Evolutionary conservation across 176 grass and related monocot species (phyloP).

Genomic region (Cenchrus purpureus): DNA sequence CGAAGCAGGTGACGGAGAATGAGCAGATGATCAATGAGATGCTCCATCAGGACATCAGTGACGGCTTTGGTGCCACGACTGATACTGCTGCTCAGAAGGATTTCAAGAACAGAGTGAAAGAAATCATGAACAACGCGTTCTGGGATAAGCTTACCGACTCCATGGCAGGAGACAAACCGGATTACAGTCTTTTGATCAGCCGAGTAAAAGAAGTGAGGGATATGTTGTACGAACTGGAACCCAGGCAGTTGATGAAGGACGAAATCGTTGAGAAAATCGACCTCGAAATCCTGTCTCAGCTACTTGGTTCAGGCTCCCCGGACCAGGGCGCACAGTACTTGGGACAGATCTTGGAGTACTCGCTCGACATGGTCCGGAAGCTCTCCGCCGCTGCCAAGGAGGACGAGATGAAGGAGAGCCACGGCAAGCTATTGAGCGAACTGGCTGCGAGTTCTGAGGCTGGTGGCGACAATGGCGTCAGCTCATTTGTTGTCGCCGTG

Average conservation of each 20-base stretch:
- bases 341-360: slow-evolving; percentile 82
- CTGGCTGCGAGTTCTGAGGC: slow-evolving; percentile 62
- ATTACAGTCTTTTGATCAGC: slow-evolving; percentile 66
- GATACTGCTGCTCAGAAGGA: slow-evolving; percentile 37
- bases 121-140: slow-evolving; percentile 83
- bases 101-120: slow-evolving; percentile 65
- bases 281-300: slow-evolving; percentile 87
- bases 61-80: slow-evolving; percentile 44
- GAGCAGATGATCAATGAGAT: slow-evolving; percentile 87
- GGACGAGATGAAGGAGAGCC: slow-evolving; percentile 71
- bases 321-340: slow-evolving; percentile 69
- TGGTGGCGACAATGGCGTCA: slow-evolving; percentile 33
- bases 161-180: slow-evolving; percentile 66
- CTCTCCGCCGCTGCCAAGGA: slow-evolving; percentile 77
- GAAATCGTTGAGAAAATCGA: slow-evolving; percentile 87
- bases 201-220: slow-evolving; percentile 88
- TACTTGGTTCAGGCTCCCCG: slow-evolving; percentile 59
- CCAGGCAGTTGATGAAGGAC: slow-evolving; percentile 56
- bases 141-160: slow-evolving; percentile 82
- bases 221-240: slow-evolving; percentile 78
- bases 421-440: slow-evolving; percentile 68
- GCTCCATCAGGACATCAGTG: slow-evolving; percentile 54
- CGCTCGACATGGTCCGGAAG: slow-evolving; percentile 57
- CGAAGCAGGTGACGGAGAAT: slow-evolving; percentile 66
- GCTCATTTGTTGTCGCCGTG: slow-evolving; percentile 64